A percentile compares a stretch with the other conserved stretches of the same genome.
Evolutionary conservation across 495 filamentous ascomycete genomes (phyloP).

Genomic region (Rhizodiscina lignyota): DNA sequence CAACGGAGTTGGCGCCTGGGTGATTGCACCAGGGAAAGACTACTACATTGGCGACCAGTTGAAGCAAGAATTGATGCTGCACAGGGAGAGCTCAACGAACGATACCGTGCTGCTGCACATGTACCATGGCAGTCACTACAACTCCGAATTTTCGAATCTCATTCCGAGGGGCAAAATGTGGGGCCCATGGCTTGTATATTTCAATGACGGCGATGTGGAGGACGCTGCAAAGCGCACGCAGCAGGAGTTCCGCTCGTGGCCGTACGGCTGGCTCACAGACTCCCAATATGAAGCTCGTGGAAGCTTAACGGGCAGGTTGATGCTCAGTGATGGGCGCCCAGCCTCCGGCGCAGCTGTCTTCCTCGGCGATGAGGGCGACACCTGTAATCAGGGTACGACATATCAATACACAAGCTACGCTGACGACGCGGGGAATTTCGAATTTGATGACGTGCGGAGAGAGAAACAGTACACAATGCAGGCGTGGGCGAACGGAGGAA

Average conservation of each 20-base stretch:
- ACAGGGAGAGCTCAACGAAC: background rate
- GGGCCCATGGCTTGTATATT: background rate
- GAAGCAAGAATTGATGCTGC: background rate
- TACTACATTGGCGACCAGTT: background rate
- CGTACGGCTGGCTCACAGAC: background rate
- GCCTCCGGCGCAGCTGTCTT: background rate
- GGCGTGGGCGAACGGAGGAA: constrained; percentile 24
- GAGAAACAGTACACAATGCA: constrained; percentile 21
- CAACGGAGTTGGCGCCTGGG: background rate
- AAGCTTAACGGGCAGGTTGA: background rate
- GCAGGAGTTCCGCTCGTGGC: background rate
- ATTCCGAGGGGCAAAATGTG: background rate
- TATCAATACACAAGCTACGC: constrained; percentile 26
- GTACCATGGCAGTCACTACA: background rate
- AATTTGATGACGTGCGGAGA: constrained; percentile 20
- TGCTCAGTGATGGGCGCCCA: background rate
- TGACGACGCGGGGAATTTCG: constrained; percentile 18
- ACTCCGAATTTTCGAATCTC: background rate
- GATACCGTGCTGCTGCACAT: background rate
- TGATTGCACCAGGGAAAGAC: background rate
- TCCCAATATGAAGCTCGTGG: background rate
- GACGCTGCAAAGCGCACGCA: background rate
- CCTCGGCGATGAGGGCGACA: too few relatives aligned
- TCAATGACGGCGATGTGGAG: background rate
- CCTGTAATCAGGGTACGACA: too few relatives aligned